Conservation (phyloP, 331 rosid genomes). For the Rhamnella rubrinervis region DNA sequence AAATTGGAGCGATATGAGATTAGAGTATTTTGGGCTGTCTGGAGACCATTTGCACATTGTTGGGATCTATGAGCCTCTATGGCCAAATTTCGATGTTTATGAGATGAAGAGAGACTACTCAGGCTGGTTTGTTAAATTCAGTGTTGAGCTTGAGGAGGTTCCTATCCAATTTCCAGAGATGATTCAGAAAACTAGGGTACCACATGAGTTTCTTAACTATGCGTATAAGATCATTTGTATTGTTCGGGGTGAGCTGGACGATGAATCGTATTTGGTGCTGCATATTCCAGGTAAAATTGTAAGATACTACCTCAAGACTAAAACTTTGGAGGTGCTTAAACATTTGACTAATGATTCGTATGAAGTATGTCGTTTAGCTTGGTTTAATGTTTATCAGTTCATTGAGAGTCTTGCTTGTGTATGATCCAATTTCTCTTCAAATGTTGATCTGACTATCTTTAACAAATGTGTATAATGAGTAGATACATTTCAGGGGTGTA, state of each 20-base stretch:
- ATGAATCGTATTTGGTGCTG: conserved; percentile 13
- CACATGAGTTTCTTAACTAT: neutral
- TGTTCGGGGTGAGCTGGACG: conserved; percentile 8
- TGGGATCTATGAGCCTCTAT: neutral
- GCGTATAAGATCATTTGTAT: conserved; percentile 9
- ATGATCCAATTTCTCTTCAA: neutral
- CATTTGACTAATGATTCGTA: neutral
- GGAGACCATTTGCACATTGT: conserved; percentile 24
- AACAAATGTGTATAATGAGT: no score
- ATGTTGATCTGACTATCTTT: no score
- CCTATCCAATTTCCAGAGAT: conserved; percentile 7
- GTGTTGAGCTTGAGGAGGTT: conserved; percentile 7
- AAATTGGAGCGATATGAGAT: neutral
- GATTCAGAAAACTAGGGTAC: neutral
- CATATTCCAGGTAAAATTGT: neutral
- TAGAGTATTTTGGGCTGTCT: conserved; percentile 8
- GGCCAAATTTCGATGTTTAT: conserved; percentile 3
- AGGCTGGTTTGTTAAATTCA: conserved; percentile 29
- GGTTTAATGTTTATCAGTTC: conserved; percentile 16
- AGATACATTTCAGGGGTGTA: no score
- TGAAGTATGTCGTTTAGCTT: neutral
- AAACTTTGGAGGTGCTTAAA: neutral
- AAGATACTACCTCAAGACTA: conserved; percentile 9
- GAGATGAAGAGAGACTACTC: conserved; percentile 31
- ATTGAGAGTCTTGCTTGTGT: conserved; percentile 17